Conservation (phyloP, 1,284 basidiomycete species). For the Ustilago lituana region DNA sequence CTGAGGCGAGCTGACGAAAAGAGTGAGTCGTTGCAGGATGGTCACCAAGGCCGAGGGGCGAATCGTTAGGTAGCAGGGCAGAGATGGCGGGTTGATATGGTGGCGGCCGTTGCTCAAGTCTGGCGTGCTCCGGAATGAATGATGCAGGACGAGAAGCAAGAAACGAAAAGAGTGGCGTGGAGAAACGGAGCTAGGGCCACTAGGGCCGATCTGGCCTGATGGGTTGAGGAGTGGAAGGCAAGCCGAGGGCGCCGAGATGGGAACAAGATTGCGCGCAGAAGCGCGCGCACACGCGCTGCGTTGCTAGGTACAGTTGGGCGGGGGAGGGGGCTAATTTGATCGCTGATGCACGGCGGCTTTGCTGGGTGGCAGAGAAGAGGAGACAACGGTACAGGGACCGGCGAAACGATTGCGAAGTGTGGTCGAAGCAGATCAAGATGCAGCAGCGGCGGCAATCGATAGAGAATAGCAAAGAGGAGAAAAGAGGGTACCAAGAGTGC, state of each 20-base stretch:
- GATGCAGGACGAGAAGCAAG: neutral
- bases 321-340: no score
- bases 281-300: no score
- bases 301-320: no score
- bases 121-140: neutral
- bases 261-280: neutral
- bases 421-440: no score
- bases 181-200: no score
- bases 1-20: no score
- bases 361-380: no score
- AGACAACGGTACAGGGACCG: neutral
- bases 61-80: neutral
- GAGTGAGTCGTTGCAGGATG: neutral
- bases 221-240: neutral
- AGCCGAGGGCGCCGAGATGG: conserved; percentile 26
- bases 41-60: neutral
- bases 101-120: neutral
- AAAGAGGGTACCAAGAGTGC: no score
- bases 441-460: no score
- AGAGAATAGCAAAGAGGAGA: no score
- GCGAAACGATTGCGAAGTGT: neutral
- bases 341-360: no score
- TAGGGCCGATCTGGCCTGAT: neutral
- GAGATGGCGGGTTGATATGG: conserved; percentile 16
- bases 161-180: no score